Evolutionary conservation across 2,329 filamentous ascomycete species (phyloP), one percentile per base, ranked within the genome.

Genomic region (Drechslerella coelobrocha): DNA sequence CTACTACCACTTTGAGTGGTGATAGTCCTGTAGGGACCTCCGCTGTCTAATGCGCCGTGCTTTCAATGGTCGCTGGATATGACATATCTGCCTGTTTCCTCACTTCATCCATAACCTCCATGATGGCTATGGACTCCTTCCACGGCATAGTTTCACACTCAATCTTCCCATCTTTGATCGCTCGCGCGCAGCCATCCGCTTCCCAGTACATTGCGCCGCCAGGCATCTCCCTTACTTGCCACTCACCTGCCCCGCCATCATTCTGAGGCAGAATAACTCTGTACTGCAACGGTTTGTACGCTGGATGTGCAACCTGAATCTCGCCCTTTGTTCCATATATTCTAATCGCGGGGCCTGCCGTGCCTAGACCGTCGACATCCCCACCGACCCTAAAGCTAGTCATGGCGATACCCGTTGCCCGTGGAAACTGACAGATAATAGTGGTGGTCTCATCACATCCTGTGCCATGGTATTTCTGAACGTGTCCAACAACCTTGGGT

Each of bases 151-250:
- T 84, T 51, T 84, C 83, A 77, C 90, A 91, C 82, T 96, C 88
- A 76, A 88, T 84, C 79, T 86, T 86, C 21, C 91, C 90, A 77
- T 94, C 91, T 45, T 88, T 83, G 63, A 96, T 77, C 74, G 89
- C 90, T 48, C 87, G 83, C 26, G 88, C 90, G 73, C 86, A 88
- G 81, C 91, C 90, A 78, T 92, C 90, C 0, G 90, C 90, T 78
- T 92, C 89, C 88, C 88, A 93, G 80, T 91, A 94, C 90, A 95
- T 94, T 53, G 91, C 91, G 9, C 90, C 91, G 74, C 82, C 84
- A 26, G 86, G 85, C 65, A 80, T 77, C 41, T 81, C 77, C 51
- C 75, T 74, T 4, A 79, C 74, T 10, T 75, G 62, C 27, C 78
- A 75, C n/a, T 75, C 75, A 53, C 78, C 80, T 10, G 82, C 78